These are phyloP conservation scores for Mycena haematopus DNA, from an alignment of 768 basidiomycete genomes.

Conservation along the genomic window DNA sequence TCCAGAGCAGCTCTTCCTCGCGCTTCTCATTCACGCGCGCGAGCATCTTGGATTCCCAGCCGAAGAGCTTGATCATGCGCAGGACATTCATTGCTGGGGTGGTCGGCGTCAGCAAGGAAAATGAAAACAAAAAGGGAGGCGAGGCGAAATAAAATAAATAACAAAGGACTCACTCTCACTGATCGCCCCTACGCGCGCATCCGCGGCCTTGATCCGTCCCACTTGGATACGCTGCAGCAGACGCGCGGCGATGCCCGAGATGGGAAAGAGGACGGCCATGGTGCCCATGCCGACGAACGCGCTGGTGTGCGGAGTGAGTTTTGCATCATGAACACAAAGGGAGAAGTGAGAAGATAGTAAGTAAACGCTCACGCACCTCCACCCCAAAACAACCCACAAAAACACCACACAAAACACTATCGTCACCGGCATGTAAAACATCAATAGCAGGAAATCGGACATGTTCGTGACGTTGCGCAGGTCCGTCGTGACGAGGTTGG, in stretches of 20 bases:
- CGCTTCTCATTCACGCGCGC: constrained; percentile 61
- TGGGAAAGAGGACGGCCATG: constrained; percentile 47
- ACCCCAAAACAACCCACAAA: constrained; percentile 39
- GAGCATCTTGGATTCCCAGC: constrained; percentile 66
- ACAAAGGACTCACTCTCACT: constrained; percentile 47
- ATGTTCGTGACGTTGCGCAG: constrained; percentile 25
- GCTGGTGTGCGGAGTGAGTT: constrained; percentile 25
- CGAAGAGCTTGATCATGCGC: constrained; percentile 69
- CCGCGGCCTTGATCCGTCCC: constrained; percentile 33
- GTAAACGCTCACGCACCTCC: constrained; percentile 31
- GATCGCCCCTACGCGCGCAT: constrained; percentile 51
- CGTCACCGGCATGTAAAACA: constrained; percentile 34
- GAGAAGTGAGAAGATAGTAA: background rate
- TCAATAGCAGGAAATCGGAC: constrained; percentile 31
- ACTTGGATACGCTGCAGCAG: constrained; percentile 35
- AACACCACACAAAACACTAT: constrained; percentile 34
- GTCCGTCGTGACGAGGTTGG: constrained; percentile 65
- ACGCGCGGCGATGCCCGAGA: constrained; percentile 50
- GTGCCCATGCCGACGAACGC: constrained; percentile 52
- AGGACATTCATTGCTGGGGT: constrained; percentile 44
- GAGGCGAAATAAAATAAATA: background rate
- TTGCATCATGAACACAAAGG: too few relatives aligned
- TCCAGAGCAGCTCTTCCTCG: constrained; percentile 62
- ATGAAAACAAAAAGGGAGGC: background rate
- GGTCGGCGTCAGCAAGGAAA: background rate